phyloP scores from a whole-genome alignment of 805 yeast species.

The Candida morakotiae region DNA sequence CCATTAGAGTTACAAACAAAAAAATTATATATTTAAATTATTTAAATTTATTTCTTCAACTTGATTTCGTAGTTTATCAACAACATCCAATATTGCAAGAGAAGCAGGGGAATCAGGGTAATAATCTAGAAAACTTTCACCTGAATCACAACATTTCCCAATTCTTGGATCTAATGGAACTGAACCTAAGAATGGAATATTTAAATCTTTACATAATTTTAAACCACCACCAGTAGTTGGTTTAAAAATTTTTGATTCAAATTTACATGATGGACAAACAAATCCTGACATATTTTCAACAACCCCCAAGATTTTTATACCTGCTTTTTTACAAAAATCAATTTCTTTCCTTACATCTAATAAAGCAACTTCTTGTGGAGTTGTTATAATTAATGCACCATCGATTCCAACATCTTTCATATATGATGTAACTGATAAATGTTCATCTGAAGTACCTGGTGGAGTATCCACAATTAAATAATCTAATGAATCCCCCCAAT shows the following conservation, averaged over 20 bases:
- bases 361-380: conserved; percentile 96
- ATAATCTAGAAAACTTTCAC: conserved; percentile 76
- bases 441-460: conserved; percentile 98
- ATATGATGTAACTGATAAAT: conserved; percentile 81
- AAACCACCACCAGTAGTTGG: conserved; percentile 98
- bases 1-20: conserved; percentile 4
- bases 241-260: conserved; percentile 83
- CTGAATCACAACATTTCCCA: conserved; percentile 83
- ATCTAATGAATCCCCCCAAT: conserved; percentile 83
- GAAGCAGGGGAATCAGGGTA: conserved; percentile 94
- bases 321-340: conserved; percentile 90
- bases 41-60: conserved; percentile 29
- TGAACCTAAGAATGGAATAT: conserved; percentile 77
- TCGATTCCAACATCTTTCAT: conserved; percentile 88
- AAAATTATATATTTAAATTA: conserved; percentile 1
- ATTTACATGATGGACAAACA: conserved; percentile 92
- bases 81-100: conserved; percentile 78
- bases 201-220: conserved; percentile 73
- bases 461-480: conserved; percentile 93
- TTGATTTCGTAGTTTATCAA: conserved; percentile 61
- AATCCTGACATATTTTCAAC: conserved; percentile 99
- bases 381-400: conserved; percentile 92
- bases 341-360: conserved; percentile 94
- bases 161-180: conserved; percentile 96
- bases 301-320: conserved; percentile 77